These are phyloP conservation scores for Lophium mytilinum DNA, from an alignment of 495 filamentous ascomycete genomes.

Conservation along the genomic window DNA sequence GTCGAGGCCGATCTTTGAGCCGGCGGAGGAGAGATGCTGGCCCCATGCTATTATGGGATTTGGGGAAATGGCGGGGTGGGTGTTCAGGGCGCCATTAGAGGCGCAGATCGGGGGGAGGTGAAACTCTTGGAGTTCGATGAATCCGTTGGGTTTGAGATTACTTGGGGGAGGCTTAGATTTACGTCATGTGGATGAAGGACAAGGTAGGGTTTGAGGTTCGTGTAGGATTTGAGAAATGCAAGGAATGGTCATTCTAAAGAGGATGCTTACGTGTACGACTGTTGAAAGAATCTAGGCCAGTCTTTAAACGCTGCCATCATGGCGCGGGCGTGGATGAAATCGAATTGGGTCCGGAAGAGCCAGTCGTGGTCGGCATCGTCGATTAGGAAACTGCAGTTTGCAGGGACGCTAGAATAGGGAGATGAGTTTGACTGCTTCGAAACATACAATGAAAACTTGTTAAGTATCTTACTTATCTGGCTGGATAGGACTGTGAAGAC, in stretches of 20 bases:
- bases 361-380: conserved; percentile 8
- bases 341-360: conserved; percentile 4
- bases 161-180: not conserved
- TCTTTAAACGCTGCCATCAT: conserved; percentile 7
- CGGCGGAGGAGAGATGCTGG: not conserved
- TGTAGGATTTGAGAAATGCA: too few species aligned
- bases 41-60: conserved; percentile 1
- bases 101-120: conserved; percentile 12
- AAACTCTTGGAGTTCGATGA: conserved; percentile 2
- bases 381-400: conserved; percentile 3
- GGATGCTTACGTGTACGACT: not conserved
- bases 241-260: too few species aligned
- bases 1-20: not conserved
- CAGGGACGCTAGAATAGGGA: conserved; percentile 1
- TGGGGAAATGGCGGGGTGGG: conserved; percentile 6
- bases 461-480: not conserved
- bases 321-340: conserved; percentile 5
- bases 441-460: not conserved
- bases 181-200: too few species aligned
- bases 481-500: conserved; percentile 6
- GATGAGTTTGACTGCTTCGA: not conserved
- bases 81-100: conserved; percentile 12
- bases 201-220: too few species aligned
- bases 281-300: conserved; percentile 6
- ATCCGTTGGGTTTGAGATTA: not conserved